Conservation (phyloP, 345 rosid species). For the Populus simonii region DNA sequence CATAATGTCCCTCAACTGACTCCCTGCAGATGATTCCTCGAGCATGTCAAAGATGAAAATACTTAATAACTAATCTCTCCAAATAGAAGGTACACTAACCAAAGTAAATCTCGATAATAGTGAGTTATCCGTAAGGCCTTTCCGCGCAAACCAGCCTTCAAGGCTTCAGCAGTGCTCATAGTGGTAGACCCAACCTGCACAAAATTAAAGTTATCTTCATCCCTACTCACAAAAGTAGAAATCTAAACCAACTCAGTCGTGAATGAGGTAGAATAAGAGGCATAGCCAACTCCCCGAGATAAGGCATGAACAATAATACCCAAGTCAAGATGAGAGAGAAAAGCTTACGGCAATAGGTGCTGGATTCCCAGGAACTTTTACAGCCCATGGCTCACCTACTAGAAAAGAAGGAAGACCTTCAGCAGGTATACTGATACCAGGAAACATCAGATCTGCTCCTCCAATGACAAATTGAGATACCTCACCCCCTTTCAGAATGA, state of each 20-base stretch:
- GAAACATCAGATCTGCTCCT: constrained; percentile 99
- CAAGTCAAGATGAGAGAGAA: not conserved
- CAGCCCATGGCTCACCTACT: constrained; percentile 85
- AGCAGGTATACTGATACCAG: constrained; percentile 68
- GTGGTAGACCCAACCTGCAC: constrained; percentile 85
- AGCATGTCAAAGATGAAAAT: constrained; percentile 24
- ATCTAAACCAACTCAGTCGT: not conserved
- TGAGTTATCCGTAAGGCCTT: constrained; percentile 86
- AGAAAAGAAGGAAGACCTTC: constrained; percentile 69
- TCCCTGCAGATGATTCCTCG: constrained; percentile 55
- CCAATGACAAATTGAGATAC: constrained; percentile 85
- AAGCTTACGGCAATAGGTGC: constrained; percentile 84
- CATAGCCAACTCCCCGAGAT: not conserved
- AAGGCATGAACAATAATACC: not conserved
- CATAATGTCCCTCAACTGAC: constrained; percentile 64
- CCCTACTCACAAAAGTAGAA: not conserved
- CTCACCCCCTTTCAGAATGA: constrained; percentile 81
- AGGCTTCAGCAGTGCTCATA: constrained; percentile 71
- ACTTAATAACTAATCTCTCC: constrained; percentile 9
- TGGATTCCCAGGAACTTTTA: constrained; percentile 87
- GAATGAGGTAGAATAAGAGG: not conserved
- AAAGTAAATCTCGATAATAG: constrained; percentile 74
- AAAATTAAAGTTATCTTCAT: not conserved
- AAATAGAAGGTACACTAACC: constrained; percentile 39
- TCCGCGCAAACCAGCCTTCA: constrained; percentile 89